Base-by-base conservation (phyloP, 2,329 filamentous ascomycete genomes). In the Colletotrichum sp. region DNA sequence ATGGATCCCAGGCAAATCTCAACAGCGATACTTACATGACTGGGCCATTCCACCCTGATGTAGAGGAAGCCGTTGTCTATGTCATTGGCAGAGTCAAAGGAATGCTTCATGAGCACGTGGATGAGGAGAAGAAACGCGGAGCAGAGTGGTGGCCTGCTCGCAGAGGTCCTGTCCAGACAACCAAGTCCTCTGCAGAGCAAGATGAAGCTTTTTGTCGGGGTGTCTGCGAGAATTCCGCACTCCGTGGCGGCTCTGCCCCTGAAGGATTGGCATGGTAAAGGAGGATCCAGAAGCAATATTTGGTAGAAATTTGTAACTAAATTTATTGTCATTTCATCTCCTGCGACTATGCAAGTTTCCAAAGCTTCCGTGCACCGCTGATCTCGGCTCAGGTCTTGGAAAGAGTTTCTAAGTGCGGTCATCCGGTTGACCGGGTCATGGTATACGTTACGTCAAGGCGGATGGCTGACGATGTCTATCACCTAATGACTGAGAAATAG, bases 1-100 rank as follows among this genome's bases (percentile, higher is more conserved):
- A 87, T 70, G 83, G 81, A 1, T 85, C 88, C 2, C 88, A 90
- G 76, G 81, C 84, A 74, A 90, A 90, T 79, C 82, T 90, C 74
- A 86, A 88, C 74, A 56, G 21, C 52, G 52, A 56, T 16, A 56
- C 52, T 26, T 56, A 56, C 24, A 64, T 38, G 14, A 64, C 34
- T 3, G 62, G 62, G 16, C 34, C 62, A 2, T 64, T 64, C 24
- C 62, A 64, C 3, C 62, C 62, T 43, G 62, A 64, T 4, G 62
- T 64, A 36, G 62, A 64, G 16, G 62, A 64, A 38, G 62, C 62
- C 32, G 62, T 64, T 64, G 62, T 64, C 4, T 64, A 64, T 38
- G 62, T 64, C 30, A 64, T 64, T 43, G 62, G 62, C 6, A 24
- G 36, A 26, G 62, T 64, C 62, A 64, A 64, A 38, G 62, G 32